Percentiles rank a stretch among this genome's conserved stretches.
phyloP scores from a whole-genome alignment of 176 grass and related monocot species.

The Oryza officinalis region DNA sequence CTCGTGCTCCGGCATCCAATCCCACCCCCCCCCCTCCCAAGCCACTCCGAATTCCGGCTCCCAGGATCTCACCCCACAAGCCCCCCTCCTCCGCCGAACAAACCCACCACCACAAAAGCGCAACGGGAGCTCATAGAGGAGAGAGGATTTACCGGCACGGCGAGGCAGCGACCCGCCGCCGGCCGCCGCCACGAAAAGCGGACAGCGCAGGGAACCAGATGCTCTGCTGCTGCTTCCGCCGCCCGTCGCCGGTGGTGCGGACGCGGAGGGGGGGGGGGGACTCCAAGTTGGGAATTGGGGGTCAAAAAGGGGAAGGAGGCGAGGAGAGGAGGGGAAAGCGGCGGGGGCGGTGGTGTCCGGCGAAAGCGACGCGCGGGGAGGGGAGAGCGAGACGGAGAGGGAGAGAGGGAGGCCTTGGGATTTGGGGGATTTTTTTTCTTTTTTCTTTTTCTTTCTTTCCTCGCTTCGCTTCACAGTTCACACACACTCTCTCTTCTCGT shows the following conservation, averaged over 20 bases:
- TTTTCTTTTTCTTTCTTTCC: too few relatives aligned
- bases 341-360: slow-evolving; percentile 50
- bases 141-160: slow-evolving; percentile 12
- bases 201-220: slow-evolving; percentile 21
- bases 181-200: neutral
- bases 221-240: neutral
- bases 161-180: neutral
- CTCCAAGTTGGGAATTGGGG: slow-evolving; percentile 29
- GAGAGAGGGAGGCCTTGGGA: neutral
- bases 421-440: slow-evolving; percentile 18
- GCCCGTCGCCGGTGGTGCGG: neutral
- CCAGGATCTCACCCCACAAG: neutral
- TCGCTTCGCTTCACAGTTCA: neutral
- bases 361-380: slow-evolving; percentile 47
- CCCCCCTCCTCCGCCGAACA: neutral
- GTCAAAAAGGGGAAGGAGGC: slow-evolving; percentile 11
- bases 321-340: slow-evolving; percentile 31
- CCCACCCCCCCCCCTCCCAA: neutral
- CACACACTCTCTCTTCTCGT: neutral
- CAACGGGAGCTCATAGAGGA: neutral
- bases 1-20: neutral
- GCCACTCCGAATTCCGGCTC: neutral
- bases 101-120: neutral
- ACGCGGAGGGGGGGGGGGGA: slow-evolving; percentile 15
- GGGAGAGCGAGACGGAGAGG: neutral